A percentile compares a stretch with the other conserved stretches of the same genome.
phyloP scores from a whole-genome alignment of 768 basidiomycete genomes.

The Kwoniella dejecticola region DNA sequence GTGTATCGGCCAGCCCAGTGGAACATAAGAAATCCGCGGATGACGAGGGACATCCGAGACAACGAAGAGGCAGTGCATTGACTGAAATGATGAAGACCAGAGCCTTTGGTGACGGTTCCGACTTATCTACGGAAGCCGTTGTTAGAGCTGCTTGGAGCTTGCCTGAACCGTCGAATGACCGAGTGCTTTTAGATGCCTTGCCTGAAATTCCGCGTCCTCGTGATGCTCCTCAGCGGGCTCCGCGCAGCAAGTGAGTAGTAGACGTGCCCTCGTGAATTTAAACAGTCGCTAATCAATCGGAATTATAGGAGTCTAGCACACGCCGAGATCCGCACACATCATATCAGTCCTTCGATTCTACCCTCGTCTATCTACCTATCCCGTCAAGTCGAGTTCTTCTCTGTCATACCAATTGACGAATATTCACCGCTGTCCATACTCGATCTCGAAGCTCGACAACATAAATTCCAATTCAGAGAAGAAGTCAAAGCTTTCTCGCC shows the following conservation, averaged over 20 bases:
- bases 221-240: background rate
- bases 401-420: constrained; percentile 72
- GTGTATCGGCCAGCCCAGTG: constrained; percentile 17
- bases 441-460: constrained; percentile 66
- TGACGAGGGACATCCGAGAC: background rate
- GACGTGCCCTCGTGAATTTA: background rate
- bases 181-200: background rate
- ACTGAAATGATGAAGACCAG: constrained; percentile 46
- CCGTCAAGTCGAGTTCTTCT: constrained; percentile 80
- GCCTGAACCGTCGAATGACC: constrained; percentile 14
- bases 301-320: constrained; percentile 64
- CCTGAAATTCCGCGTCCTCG: background rate
- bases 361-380: constrained; percentile 78
- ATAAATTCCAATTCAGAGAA: constrained; percentile 68
- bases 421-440: constrained; percentile 67
- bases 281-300: constrained; percentile 3
- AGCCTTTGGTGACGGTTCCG: constrained; percentile 12
- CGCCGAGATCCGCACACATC: constrained; percentile 79
- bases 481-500: constrained; percentile 69
- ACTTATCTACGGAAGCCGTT: constrained; percentile 15
- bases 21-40: background rate
- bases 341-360: constrained; percentile 61
- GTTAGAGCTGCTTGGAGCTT: constrained; percentile 34
- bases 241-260: constrained; percentile 15
- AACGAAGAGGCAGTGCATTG: constrained; percentile 36